A percentile compares a stretch with the other conserved stretches of the same genome.
Evolutionary conservation across 1,284 basidiomycete species (phyloP).

Genomic region (Agroathelia rolfsii): DNA sequence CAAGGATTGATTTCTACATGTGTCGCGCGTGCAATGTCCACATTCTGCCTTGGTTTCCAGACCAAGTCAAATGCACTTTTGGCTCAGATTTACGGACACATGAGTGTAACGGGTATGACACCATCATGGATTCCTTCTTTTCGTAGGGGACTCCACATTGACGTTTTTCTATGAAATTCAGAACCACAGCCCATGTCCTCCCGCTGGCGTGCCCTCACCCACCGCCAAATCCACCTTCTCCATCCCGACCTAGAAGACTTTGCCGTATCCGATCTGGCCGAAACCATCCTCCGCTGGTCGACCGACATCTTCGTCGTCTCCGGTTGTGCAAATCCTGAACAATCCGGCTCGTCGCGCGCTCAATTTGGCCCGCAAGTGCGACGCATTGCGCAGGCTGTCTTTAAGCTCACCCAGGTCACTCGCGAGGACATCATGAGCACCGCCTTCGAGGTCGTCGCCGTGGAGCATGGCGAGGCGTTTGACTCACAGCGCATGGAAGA

Average conservation of each 20-base stretch:
- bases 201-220: constrained; percentile 63
- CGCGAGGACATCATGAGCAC: constrained; percentile 66
- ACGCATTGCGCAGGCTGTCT: constrained; percentile 51
- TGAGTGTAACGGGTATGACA: constrained; percentile 48
- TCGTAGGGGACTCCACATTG: constrained; percentile 8
- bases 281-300: constrained; percentile 62
- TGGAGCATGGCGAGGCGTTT: constrained; percentile 41
- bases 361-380: constrained; percentile 50
- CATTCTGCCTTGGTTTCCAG: constrained; percentile 65
- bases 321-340: constrained; percentile 36
- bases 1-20: constrained; percentile 60
- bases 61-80: constrained; percentile 57
- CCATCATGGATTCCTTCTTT: constrained; percentile 7
- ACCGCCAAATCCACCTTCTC: constrained; percentile 53
- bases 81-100: constrained; percentile 53
- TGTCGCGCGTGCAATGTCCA: constrained; percentile 51
- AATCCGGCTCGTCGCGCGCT: constrained; percentile 24
- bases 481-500: constrained; percentile 50
- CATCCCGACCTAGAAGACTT: constrained; percentile 58
- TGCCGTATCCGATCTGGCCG: constrained; percentile 53
- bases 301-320: constrained; percentile 55
- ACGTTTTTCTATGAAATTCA: constrained; percentile 14
- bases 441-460: constrained; percentile 54
- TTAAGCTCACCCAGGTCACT: constrained; percentile 47
- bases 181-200: constrained; percentile 69